Base-by-base conservation (phyloP, 1,139 yeast genomes). In the Waltiozyma sp. region DNA sequence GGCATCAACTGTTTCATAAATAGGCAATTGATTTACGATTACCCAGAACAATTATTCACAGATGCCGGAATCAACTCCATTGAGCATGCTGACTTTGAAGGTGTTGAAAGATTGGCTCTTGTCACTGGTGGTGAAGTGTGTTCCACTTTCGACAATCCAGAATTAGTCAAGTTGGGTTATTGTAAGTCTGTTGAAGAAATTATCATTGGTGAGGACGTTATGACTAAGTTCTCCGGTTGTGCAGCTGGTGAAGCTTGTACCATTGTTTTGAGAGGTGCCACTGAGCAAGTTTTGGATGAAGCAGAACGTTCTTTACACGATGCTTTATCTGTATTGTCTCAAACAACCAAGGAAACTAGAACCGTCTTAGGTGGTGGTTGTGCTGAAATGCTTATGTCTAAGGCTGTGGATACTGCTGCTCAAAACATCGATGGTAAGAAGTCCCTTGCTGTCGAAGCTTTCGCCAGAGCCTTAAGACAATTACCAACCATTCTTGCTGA, bases 121-220 rank as follows among this genome's bases (percentile, higher is more conserved):
- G 98, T 89, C 23, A 89, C 97, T 7, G 98, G 98, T 41, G 98
- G 96, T 57, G 98, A 91, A 68, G 97, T 93, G 45, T 96, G 83
- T 3, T 89, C 97, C 13, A 91, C 98, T 1, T 93, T 91, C 63
- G 98, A 93, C 60, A 74, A 80, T 52, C 96, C 98, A 21, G 95
- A 84, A 43, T 72, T 74, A 44, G 95, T 85, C 45, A 82, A 77
- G 60, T 69, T 89, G 44, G 99, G 98, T 42, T 75, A 79, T 60
- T 91, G 98, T 72, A 93, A 89, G 41, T 55, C 72, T 33, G 87
- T 93, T 55, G 97, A 91, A 65, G 98, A 91, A 64, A 69, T 91
- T 37, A 75, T 88, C 53, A 84, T 91, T 61, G 98, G 99, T 45
- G 98, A 91, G 61, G 75, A 84, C 31, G 74, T 79, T 63, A 72